Evolutionary conservation across 1,284 basidiomycete species (phyloP).

Genomic region (Cutaneotrichosporon sp.): DNA sequence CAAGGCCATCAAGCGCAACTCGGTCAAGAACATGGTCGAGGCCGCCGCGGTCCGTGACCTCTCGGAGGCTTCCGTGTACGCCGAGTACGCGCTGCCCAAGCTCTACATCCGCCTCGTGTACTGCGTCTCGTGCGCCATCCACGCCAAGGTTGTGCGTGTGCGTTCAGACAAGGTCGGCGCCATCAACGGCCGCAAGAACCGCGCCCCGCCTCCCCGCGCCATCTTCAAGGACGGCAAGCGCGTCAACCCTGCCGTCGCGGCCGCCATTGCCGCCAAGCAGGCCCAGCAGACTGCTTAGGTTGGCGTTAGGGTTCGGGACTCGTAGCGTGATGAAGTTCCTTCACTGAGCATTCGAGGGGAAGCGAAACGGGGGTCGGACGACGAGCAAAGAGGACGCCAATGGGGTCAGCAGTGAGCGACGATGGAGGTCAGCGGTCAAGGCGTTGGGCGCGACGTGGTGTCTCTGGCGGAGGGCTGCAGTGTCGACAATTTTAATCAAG

Average conservation of each 20-base stretch:
- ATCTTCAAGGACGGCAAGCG: slow-evolving; percentile 96
- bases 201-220: slow-evolving; percentile 89
- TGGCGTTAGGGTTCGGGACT: slow-evolving; percentile 11
- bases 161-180: slow-evolving; percentile 77
- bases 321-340: slow-evolving; percentile 27
- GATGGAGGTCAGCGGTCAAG: not conserved
- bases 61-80: slow-evolving; percentile 91
- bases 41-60: slow-evolving; percentile 96
- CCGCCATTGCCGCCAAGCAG: slow-evolving; percentile 59
- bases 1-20: slow-evolving; percentile 99
- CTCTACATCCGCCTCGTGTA: slow-evolving; percentile 99
- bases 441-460: not conserved
- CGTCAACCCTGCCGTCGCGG: slow-evolving; percentile 76
- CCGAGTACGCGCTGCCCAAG: slow-evolving; percentile 97
- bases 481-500: too few species aligned
- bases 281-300: slow-evolving; percentile 20
- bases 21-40: slow-evolving; percentile 99
- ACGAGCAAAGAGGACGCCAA: not conserved
- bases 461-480: too few species aligned
- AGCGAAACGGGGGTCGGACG: not conserved
- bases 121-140: slow-evolving; percentile 99
- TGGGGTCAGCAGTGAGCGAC: not conserved
- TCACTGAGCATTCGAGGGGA: slow-evolving; percentile 8
- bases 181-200: slow-evolving; percentile 74
- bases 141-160: slow-evolving; percentile 97